These are phyloP conservation scores for Nyctanthes arbortristis DNA, from an alignment of 257 asterid species.

Conservation along the genomic window DNA sequence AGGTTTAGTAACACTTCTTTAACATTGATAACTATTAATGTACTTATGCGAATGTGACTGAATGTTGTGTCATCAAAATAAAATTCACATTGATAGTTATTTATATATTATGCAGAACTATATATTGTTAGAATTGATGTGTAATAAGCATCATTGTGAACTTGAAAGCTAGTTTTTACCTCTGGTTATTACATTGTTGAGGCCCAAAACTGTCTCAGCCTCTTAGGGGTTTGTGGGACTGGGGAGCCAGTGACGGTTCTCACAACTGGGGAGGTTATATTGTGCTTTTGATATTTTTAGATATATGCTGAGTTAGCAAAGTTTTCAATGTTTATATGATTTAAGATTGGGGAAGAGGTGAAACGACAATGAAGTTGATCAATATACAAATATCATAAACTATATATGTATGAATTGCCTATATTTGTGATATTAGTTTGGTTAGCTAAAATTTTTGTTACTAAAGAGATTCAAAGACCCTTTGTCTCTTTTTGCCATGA, in stretches of 20 bases:
- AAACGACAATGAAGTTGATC: background rate
- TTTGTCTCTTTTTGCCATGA: background rate
- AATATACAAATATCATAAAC: background rate
- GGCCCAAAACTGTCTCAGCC: too few species aligned
- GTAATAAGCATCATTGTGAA: background rate
- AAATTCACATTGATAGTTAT: background rate
- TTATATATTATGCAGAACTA: background rate
- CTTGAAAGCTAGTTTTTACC: background rate
- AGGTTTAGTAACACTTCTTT: slow-evolving; percentile 38
- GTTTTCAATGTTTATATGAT: background rate
- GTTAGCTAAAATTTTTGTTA: background rate
- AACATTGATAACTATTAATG: too few species aligned
- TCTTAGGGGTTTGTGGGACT: background rate
- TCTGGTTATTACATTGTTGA: background rate
- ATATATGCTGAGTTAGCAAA: background rate
- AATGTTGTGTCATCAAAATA: background rate
- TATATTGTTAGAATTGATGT: background rate
- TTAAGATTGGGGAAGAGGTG: background rate
- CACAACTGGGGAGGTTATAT: background rate
- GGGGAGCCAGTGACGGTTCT: background rate
- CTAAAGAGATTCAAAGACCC: background rate
- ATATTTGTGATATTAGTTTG: background rate
- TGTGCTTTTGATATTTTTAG: background rate
- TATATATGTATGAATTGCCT: background rate
- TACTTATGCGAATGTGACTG: background rate